Evolutionary conservation across 441 rosid genomes (phyloP).

Genomic region (Raphanus hybrid): DNA sequence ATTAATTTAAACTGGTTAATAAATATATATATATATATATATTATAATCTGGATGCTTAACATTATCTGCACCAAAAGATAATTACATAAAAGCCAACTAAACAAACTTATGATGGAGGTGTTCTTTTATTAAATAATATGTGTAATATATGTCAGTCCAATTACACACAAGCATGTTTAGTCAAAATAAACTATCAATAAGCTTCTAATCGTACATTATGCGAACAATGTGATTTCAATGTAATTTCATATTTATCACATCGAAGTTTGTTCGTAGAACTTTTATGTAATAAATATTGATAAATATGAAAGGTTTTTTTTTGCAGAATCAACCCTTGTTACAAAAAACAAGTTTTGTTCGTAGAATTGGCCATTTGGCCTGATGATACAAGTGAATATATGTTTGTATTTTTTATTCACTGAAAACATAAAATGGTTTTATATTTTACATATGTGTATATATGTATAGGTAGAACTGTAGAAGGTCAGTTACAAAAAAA

Average conservation of each 20-base stretch:
- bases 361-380: slow-evolving; percentile 4
- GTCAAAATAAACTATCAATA: neutral
- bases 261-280: no score
- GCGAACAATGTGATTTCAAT: neutral
- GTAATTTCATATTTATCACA: no score
- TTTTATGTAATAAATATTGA: no score
- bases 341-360: neutral
- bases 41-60: neutral
- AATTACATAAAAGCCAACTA: neutral
- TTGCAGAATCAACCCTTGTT: neutral
- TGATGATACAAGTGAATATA: slow-evolving; percentile 1
- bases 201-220: slow-evolving; percentile 5
- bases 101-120: neutral
- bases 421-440: neutral
- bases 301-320: neutral
- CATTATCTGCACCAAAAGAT: neutral
- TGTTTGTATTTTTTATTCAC: neutral
- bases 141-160: no score
- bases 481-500: no score
- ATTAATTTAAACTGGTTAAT: no score
- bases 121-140: neutral
- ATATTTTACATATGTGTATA: neutral
- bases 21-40: no score
- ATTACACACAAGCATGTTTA: no score
- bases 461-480: neutral